Percentiles rank a stretch among this genome's conserved stretches.
phyloP scores from a whole-genome alignment of 2,329 filamentous ascomycete species.

The Aspergillus candidus region DNA sequence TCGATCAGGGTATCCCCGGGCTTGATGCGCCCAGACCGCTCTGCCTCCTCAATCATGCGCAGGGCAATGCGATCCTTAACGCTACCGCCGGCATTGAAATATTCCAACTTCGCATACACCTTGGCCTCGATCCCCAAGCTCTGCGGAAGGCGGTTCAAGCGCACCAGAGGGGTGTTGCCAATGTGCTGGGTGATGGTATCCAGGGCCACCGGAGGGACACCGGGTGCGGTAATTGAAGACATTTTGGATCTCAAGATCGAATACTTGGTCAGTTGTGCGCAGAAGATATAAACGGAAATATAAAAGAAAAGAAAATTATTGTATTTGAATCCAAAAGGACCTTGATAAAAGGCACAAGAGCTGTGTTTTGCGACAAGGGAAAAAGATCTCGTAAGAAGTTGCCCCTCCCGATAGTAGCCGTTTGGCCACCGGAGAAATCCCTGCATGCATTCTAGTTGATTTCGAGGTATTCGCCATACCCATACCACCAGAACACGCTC shows the following conservation, averaged over 20 bases:
- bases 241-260: slow-evolving; percentile 26
- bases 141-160: slow-evolving; percentile 86
- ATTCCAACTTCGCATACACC: slow-evolving; percentile 85
- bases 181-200: slow-evolving; percentile 78
- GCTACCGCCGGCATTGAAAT: slow-evolving; percentile 89
- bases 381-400: slow-evolving; percentile 13
- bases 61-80: slow-evolving; percentile 94
- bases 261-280: not conserved
- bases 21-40: slow-evolving; percentile 86
- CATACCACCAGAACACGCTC: not conserved
- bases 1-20: slow-evolving; percentile 96
- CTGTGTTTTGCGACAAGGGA: not conserved
- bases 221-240: slow-evolving; percentile 45
- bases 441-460: not conserved
- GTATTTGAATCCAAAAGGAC: not conserved
- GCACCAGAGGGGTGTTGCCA: slow-evolving; percentile 91
- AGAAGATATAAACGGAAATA: not conserved
- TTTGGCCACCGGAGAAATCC: too few species aligned
- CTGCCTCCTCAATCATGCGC: slow-evolving; percentile 95
- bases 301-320: not conserved
- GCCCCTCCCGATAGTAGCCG: slow-evolving; percentile 21
- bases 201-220: slow-evolving; percentile 52
- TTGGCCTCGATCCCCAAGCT: slow-evolving; percentile 83
- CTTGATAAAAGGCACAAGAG: too few species aligned
- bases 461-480: not conserved